These are phyloP conservation scores for Hansenula sp. DNA, from an alignment of 1,139 yeast species.

Conservation along the genomic window DNA sequence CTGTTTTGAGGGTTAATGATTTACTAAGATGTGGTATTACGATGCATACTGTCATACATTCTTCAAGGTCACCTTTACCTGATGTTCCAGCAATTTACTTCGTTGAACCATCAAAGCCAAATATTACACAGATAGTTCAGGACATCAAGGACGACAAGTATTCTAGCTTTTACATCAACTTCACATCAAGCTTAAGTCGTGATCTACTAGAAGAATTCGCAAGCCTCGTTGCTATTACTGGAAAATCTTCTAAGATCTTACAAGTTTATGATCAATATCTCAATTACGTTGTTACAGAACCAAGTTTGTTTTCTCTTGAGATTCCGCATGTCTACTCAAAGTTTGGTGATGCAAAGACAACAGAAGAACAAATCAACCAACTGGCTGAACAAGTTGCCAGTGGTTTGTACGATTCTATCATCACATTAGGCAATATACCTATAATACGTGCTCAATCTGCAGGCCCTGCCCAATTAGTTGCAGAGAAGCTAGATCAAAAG, in stretches of 20 bases:
- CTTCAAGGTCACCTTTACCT: constrained; percentile 73
- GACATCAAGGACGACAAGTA: constrained; percentile 76
- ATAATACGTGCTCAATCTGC: constrained; percentile 87
- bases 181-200: constrained; percentile 75
- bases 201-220: constrained; percentile 87
- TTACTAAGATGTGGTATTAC: constrained; percentile 86
- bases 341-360: constrained; percentile 66
- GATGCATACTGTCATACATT: constrained; percentile 69
- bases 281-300: constrained; percentile 90
- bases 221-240: constrained; percentile 67
- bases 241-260: constrained; percentile 64
- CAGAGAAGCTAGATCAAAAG: constrained; percentile 77
- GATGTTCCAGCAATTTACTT: constrained; percentile 95
- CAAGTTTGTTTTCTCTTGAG: constrained; percentile 81
- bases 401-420: constrained; percentile 75
- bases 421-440: constrained; percentile 80
- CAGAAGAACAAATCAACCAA: constrained; percentile 69
- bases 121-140: constrained; percentile 60
- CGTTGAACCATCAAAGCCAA: constrained; percentile 80
- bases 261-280: constrained; percentile 94
- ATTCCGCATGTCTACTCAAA: constrained; percentile 59
- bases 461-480: constrained; percentile 94
- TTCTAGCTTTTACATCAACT: constrained; percentile 77
- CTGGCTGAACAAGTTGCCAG: constrained; percentile 69
- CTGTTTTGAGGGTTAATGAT: constrained; percentile 88